Percentiles rank a stretch among this genome's conserved stretches.
Conservation (phyloP, 208 protist species). For the Acanthamoeba divionensis region DNA sequence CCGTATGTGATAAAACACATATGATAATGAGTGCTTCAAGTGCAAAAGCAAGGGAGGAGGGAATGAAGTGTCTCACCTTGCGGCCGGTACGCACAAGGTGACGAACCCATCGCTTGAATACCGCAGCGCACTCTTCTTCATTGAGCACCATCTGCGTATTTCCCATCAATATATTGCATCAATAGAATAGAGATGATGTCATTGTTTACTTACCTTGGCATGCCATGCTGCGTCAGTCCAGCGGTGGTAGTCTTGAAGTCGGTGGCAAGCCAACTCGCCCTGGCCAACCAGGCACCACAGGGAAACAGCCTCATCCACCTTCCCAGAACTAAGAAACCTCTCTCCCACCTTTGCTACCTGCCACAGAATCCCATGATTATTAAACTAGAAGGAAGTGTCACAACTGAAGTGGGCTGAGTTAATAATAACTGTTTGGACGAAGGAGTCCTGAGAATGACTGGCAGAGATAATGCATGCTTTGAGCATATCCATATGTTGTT, state of each 20-base stretch:
- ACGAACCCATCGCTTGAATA: background rate
- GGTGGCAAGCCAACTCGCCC: background rate
- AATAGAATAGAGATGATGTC: background rate
- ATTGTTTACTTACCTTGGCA: background rate
- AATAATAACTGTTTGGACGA: background rate
- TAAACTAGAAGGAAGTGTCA: background rate
- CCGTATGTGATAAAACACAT: background rate
- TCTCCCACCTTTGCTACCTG: background rate
- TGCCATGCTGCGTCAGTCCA: slow-evolving; percentile 40
- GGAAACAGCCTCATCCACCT: slow-evolving; percentile 9
- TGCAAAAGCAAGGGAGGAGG: background rate
- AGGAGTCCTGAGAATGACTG: slow-evolving; percentile 11
- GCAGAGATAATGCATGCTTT: slow-evolving; percentile 28
- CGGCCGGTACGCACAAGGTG: background rate
- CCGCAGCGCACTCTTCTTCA: background rate
- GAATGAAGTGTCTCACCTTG: background rate
- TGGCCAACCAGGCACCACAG: background rate
- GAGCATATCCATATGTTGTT: slow-evolving; percentile 7
- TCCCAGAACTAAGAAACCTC: background rate
- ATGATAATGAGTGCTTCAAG: background rate
- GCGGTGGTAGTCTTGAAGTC: background rate
- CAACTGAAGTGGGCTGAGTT: background rate
- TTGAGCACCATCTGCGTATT: background rate
- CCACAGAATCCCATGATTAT: background rate
- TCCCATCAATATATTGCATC: background rate